phyloP scores from a whole-genome alignment of 2,329 filamentous ascomycete genomes.

The Diplocarpon rosae region DNA sequence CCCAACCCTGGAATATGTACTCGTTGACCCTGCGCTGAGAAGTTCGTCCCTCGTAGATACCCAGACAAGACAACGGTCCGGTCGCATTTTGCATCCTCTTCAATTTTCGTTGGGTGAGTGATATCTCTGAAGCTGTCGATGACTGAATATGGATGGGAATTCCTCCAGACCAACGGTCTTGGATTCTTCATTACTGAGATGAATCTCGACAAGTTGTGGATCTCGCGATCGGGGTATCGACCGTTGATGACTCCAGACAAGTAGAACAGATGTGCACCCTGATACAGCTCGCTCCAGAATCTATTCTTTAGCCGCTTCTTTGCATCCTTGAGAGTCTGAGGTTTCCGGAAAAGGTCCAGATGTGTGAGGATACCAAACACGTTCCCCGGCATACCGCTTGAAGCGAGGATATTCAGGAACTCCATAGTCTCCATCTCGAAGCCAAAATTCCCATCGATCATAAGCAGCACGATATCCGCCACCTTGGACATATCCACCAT shows the following conservation, averaged over 20 bases:
- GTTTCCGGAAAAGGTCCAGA: constrained; percentile 89
- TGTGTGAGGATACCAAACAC: constrained; percentile 96
- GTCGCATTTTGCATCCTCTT: constrained; percentile 81
- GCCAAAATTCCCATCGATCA: constrained; percentile 98
- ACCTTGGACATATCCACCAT: constrained; percentile 98
- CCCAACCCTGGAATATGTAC: constrained; percentile 90
- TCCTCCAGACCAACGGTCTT: constrained; percentile 89
- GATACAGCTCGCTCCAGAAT: constrained; percentile 94
- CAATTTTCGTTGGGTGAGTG: constrained; percentile 83
- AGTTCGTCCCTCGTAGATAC: constrained; percentile 90
- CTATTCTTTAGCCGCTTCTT: constrained; percentile 95
- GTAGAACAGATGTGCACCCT: constrained; percentile 94
- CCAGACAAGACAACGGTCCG: constrained; percentile 85
- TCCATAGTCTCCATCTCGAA: constrained; percentile 99
- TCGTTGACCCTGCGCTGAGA: constrained; percentile 70
- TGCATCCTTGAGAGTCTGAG: constrained; percentile 79
- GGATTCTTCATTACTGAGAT: constrained; percentile 99
- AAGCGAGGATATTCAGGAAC: constrained; percentile 86
- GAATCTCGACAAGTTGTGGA: constrained; percentile 91
- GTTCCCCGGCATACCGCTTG: constrained; percentile 95
- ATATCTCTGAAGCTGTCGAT: constrained; percentile 93
- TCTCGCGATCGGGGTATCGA: constrained; percentile 88
- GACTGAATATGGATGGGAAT: constrained; percentile 87
- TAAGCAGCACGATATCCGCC: constrained; percentile 89
- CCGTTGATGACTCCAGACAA: constrained; percentile 94